Conservation (phyloP, 345 rosid species). For the Rhodamnia rubescens region DNA sequence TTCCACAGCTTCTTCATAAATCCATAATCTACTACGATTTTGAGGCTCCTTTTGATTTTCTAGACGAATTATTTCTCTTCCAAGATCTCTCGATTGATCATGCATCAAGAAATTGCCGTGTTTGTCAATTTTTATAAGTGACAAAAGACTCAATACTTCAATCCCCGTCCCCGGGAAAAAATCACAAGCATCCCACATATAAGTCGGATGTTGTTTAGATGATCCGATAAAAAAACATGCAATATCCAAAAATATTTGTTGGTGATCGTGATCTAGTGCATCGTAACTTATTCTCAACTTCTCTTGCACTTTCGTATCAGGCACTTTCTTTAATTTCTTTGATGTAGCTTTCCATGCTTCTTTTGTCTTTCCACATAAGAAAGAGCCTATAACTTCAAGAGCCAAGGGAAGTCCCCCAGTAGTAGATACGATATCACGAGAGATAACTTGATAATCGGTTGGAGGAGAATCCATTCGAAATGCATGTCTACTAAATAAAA, state of each 20-base stretch:
- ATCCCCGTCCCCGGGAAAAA: background rate
- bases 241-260: background rate
- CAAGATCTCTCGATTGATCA: background rate
- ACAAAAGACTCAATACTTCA: background rate
- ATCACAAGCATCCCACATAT: background rate
- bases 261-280: accelerated
- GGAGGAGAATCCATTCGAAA: background rate
- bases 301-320: background rate
- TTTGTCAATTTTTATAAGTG: background rate
- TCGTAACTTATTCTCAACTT: background rate
- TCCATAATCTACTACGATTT: background rate
- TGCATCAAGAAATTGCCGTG: background rate
- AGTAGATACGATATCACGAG: background rate
- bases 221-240: background rate
- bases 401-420: background rate
- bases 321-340: background rate
- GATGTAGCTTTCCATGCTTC: background rate
- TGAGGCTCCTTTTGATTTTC: background rate
- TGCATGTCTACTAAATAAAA: background rate
- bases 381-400: background rate
- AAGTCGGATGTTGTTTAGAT: no score
- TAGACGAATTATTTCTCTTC: background rate
- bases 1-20: accelerated
- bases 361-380: background rate
- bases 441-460: no score